Evolutionary conservation across 768 basidiomycete species (phyloP).

Genomic region (Phylloporus arenicola): DNA sequence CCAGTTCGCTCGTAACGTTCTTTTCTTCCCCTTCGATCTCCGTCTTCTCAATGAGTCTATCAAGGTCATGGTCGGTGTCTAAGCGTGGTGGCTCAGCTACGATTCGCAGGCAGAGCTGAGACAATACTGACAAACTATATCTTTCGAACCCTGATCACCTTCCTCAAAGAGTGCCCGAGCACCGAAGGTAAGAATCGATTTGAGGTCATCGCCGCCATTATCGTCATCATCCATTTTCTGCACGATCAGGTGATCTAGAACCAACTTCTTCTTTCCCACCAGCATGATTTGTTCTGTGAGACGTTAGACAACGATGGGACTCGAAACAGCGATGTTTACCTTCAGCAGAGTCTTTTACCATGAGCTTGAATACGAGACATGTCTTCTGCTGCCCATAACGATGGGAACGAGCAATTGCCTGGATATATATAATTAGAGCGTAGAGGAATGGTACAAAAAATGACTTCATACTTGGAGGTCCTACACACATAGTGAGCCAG

Average conservation of each 20-base stretch:
- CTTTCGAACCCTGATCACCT: constrained; percentile 47
- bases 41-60: constrained; percentile 81
- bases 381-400: constrained; percentile 94
- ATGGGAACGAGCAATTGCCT: constrained; percentile 95
- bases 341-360: constrained; percentile 93
- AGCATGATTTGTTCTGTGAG: constrained; percentile 83
- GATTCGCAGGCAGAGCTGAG: neutral
- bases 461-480: constrained; percentile 73
- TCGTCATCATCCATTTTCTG: constrained; percentile 91
- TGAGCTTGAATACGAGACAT: constrained; percentile 91
- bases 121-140: constrained; percentile 58
- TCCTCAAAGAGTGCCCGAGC: constrained; percentile 81
- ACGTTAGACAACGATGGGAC: constrained; percentile 2
- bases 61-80: constrained; percentile 81
- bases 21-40: constrained; percentile 64
- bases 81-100: neutral
- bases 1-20: constrained; percentile 44
- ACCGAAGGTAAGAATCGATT: constrained; percentile 84
- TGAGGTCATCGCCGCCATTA: constrained; percentile 70
- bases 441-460: neutral
- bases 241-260: constrained; percentile 91
- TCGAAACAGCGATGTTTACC: constrained; percentile 37
- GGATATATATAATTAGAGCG: constrained; percentile 8
- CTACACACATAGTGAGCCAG: constrained; percentile 31
- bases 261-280: constrained; percentile 91